phyloP scores from a whole-genome alignment of 225 moss, liverwort and hornwort species.

The Ulota crispa region DNA sequence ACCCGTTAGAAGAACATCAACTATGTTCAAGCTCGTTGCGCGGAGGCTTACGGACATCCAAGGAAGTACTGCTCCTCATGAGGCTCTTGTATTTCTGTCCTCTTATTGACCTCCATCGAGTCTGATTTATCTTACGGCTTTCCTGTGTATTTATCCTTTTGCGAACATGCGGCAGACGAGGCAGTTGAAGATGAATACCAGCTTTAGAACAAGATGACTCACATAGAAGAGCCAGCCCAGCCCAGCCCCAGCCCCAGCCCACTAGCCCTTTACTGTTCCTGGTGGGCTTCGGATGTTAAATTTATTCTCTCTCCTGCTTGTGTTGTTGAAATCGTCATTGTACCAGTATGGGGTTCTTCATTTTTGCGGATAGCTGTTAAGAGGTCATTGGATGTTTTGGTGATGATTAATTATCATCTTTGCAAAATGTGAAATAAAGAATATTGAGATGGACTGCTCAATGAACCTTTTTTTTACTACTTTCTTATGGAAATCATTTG shows the following conservation, averaged over 20 bases:
- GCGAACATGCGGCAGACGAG: slow-evolving; percentile 21
- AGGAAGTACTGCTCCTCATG: slow-evolving; percentile 13
- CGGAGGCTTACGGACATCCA: slow-evolving; percentile 18
- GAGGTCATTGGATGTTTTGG: slow-evolving; percentile 17
- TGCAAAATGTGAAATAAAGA: slow-evolving; percentile 26
- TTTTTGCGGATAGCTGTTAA: slow-evolving; percentile 9
- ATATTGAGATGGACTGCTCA: slow-evolving; percentile 10
- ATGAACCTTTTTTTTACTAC: not conserved
- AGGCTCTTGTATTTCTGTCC: slow-evolving; percentile 22
- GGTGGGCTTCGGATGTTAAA: slow-evolving; percentile 23
- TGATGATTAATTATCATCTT: slow-evolving; percentile 31
- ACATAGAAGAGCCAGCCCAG: slow-evolving; percentile 1
- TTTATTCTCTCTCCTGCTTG: slow-evolving; percentile 27
- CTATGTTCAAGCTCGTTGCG: not conserved
- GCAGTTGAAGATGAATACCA: slow-evolving; percentile 29
- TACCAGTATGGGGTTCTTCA: slow-evolving; percentile 27
- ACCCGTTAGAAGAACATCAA: slow-evolving; percentile 4
- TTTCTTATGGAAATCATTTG: not conserved
- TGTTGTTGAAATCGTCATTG: slow-evolving; percentile 32
- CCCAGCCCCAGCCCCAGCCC: not conserved
- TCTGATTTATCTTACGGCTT: slow-evolving; percentile 15
- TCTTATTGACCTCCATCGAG: slow-evolving; percentile 9
- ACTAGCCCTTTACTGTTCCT: not conserved
- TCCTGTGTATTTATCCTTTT: slow-evolving; percentile 29
- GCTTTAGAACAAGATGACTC: slow-evolving; percentile 5